Evolutionary conservation across 805 yeast genomes (phyloP).

Genomic region (Yamadazyma phyllophila): DNA sequence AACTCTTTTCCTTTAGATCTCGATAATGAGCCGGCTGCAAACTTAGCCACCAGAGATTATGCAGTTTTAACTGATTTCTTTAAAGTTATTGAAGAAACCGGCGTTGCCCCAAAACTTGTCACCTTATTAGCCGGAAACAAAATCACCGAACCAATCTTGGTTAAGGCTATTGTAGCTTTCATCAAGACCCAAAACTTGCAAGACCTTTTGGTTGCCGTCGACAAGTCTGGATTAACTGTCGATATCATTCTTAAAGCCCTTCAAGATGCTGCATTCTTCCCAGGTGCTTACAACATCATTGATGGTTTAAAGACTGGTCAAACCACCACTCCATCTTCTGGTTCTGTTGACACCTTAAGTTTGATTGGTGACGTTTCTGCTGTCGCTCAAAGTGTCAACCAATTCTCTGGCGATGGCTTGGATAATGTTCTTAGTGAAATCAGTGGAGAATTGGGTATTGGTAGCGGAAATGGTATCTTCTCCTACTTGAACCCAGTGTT

Average conservation of each 20-base stretch:
- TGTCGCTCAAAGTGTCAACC: conserved; percentile 10
- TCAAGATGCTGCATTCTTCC: conserved; percentile 16
- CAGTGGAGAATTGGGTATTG: conserved; percentile 9
- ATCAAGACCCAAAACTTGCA: conserved; percentile 21
- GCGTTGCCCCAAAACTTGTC: conserved; percentile 20
- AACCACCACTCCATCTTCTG: conserved; percentile 12
- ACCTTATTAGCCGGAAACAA: conserved; percentile 21
- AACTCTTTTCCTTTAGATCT: conserved; percentile 5
- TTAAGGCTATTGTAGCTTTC: conserved; percentile 22
- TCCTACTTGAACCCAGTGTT: conserved; percentile 17
- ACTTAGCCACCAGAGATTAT: conserved; percentile 11
- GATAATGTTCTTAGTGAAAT: conserved; percentile 7
- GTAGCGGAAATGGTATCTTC: conserved; percentile 13
- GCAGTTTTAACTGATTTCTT: conserved; percentile 23
- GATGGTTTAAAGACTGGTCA: conserved; percentile 17
- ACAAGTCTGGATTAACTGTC: conserved; percentile 24
- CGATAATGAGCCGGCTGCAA: neutral
- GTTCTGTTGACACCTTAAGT: conserved; percentile 9
- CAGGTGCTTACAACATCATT: conserved; percentile 17
- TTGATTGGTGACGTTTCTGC: conserved; percentile 13
- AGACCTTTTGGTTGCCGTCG: conserved; percentile 22
- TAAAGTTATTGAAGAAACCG: conserved; percentile 19
- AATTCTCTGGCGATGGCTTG: conserved; percentile 11
- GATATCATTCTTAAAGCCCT: conserved; percentile 22
- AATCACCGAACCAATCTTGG: conserved; percentile 25